Percentiles rank a stretch among this genome's conserved stretches.
phyloP scores from a whole-genome alignment of 768 basidiomycete genomes.

The Pilatotrama ljubarskyi region DNA sequence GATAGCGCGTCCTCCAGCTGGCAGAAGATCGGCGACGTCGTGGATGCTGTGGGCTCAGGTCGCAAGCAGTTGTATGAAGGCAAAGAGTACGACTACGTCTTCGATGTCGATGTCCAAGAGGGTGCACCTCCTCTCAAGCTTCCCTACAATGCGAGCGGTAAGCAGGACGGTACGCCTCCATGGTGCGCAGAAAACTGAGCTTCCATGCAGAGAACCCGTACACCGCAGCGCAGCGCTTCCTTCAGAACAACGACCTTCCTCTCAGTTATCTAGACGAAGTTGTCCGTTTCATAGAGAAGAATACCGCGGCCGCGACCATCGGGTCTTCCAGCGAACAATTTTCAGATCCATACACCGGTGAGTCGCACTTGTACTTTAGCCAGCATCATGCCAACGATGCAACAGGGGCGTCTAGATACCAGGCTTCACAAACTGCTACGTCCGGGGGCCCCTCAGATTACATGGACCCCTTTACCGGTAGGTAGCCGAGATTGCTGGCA shows the following conservation, averaged over 20 bases:
- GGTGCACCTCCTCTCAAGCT: slow-evolving; percentile 91
- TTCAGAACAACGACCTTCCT: slow-evolving; percentile 82
- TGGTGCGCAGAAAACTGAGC: no score
- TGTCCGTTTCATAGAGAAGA: slow-evolving; percentile 91
- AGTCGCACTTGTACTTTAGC: neutral
- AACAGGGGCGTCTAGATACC: slow-evolving; percentile 37
- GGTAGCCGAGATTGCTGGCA: neutral
- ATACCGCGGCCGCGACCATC: slow-evolving; percentile 75
- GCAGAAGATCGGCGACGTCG: slow-evolving; percentile 95
- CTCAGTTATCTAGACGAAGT: slow-evolving; percentile 84
- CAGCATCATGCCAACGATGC: neutral
- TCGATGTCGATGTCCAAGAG: slow-evolving; percentile 95
- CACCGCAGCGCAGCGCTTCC: slow-evolving; percentile 84
- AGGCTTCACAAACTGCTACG: slow-evolving; percentile 23
- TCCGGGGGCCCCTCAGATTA: slow-evolving; percentile 20
- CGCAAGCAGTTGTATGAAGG: slow-evolving; percentile 91
- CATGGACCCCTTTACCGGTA: slow-evolving; percentile 34
- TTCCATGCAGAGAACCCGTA: slow-evolving; percentile 81
- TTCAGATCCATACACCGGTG: slow-evolving; percentile 91
- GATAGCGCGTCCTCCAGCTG: slow-evolving; percentile 65
- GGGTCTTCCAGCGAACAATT: slow-evolving; percentile 58
- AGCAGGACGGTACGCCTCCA: slow-evolving; percentile 30
- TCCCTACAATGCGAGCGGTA: slow-evolving; percentile 88
- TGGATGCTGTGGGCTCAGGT: slow-evolving; percentile 89
- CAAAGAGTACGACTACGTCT: slow-evolving; percentile 98